phyloP scores from a whole-genome alignment of 345 rosid genomes.

The Gossypium rotundifolium region DNA sequence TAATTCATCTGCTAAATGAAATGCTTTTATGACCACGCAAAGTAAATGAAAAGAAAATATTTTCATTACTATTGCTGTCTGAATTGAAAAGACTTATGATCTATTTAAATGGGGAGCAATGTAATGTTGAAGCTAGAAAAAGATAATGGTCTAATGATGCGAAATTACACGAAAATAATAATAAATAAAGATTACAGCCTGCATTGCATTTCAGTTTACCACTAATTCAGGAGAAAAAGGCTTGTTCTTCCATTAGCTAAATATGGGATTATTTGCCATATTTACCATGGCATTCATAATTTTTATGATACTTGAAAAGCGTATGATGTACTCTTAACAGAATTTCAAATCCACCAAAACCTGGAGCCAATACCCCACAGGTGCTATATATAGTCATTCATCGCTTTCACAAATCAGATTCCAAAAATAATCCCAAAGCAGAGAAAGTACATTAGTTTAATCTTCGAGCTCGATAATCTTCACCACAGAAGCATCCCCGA shows the following conservation, averaged over 20 bases:
- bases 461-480: constrained; percentile 92
- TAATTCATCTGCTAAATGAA: no score
- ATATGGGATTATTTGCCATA: background rate
- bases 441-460: constrained; percentile 16
- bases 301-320: background rate
- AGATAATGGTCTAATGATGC: no score
- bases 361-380: constrained; percentile 17
- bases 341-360: constrained; percentile 18
- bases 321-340: background rate
- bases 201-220: background rate
- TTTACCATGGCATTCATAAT: no score
- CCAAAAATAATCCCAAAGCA: background rate
- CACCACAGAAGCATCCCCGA: constrained; percentile 87
- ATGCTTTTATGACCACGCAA: no score
- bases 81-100: no score
- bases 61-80: no score
- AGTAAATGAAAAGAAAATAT: no score
- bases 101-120: no score
- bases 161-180: no score
- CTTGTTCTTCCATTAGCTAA: background rate
- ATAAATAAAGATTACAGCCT: no score
- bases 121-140: no score
- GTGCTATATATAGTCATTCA: background rate
- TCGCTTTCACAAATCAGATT: background rate
- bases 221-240: background rate